These are phyloP conservation scores for Haematococcus lacustris DNA, from an alignment of 139 green algal genomes.

Conservation along the genomic window DNA sequence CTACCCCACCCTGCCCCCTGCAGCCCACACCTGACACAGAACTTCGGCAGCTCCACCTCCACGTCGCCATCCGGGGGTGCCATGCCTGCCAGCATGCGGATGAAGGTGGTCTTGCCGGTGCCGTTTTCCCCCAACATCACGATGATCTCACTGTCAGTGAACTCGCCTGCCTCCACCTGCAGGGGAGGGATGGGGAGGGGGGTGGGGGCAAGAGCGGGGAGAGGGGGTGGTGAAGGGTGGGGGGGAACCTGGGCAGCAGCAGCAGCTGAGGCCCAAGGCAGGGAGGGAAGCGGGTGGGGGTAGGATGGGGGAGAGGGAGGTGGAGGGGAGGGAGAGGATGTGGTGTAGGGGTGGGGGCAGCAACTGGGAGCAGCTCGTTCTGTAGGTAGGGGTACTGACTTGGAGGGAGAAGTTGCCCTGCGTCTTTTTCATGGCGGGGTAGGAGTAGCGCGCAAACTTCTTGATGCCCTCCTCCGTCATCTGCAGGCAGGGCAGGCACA, in stretches of 20 bases:
- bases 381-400: no score
- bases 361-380: no score
- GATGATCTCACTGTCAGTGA: conserved; percentile 93
- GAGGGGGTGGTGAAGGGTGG: no score
- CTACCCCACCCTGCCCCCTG: neutral
- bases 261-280: neutral
- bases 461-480: conserved; percentile 64
- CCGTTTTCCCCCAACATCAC: conserved; percentile 98
- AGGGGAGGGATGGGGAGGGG: no score
- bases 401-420: conserved; percentile 69
- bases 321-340: no score
- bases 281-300: neutral
- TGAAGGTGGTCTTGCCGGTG: conserved; percentile 99
- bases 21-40: conserved; percentile 63
- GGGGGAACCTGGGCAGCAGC: neutral
- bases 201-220: no score
- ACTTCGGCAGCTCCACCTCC: conserved; percentile 69
- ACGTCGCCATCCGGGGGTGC: conserved; percentile 39
- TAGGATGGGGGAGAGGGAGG: no score
- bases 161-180: conserved; percentile 81
- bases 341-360: no score
- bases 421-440: conserved; percentile 88
- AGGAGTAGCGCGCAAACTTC: conserved; percentile 84
- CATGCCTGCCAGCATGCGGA: conserved; percentile 86
- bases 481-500: no score